Percentiles rank a stretch among this genome's conserved stretches.
phyloP scores from a whole-genome alignment of 768 basidiomycete genomes.

The Paxillus rubicundulus region DNA sequence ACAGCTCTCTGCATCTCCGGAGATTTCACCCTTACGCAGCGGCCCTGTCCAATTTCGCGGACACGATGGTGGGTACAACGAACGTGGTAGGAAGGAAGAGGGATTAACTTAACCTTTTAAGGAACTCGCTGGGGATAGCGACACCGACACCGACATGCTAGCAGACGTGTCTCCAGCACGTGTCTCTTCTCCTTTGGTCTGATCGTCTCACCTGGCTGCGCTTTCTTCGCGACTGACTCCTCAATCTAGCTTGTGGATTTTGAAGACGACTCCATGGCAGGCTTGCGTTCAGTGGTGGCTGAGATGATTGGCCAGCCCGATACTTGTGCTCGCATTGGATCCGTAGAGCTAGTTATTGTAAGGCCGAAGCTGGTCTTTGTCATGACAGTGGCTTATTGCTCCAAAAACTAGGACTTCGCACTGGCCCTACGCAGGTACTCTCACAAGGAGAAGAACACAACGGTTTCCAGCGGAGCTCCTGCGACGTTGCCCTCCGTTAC shows the following conservation, averaged over 20 bases:
- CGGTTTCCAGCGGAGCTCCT: neutral
- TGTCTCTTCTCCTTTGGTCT: slow-evolving; percentile 15
- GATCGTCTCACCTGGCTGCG: neutral
- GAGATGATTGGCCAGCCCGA: slow-evolving; percentile 18
- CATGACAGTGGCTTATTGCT: slow-evolving; percentile 2
- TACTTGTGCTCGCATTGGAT: slow-evolving; percentile 10
- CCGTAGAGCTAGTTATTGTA: slow-evolving; percentile 22
- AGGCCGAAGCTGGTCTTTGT: neutral
- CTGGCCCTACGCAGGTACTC: slow-evolving; percentile 13
- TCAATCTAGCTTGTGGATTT: slow-evolving; percentile 3
- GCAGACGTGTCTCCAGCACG: neutral
- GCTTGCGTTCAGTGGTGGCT: slow-evolving; percentile 18
- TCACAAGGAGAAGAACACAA: neutral
- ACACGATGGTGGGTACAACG: slow-evolving; percentile 10
- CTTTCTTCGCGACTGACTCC: slow-evolving; percentile 6
- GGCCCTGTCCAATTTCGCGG: neutral
- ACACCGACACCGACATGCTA: slow-evolving; percentile 6
- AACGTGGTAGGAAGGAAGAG: neutral
- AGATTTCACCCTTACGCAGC: slow-evolving; percentile 24
- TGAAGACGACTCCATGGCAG: slow-evolving; percentile 22
- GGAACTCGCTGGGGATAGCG: slow-evolving; percentile 13
- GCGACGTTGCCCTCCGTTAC: neutral
- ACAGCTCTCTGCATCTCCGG: slow-evolving; percentile 12
- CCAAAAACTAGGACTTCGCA: slow-evolving; percentile 21
- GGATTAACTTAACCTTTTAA: slow-evolving; percentile 9